Conservation (phyloP, 2,329 filamentous ascomycete species). For the Aspergillus oerlinghausenensis region DNA sequence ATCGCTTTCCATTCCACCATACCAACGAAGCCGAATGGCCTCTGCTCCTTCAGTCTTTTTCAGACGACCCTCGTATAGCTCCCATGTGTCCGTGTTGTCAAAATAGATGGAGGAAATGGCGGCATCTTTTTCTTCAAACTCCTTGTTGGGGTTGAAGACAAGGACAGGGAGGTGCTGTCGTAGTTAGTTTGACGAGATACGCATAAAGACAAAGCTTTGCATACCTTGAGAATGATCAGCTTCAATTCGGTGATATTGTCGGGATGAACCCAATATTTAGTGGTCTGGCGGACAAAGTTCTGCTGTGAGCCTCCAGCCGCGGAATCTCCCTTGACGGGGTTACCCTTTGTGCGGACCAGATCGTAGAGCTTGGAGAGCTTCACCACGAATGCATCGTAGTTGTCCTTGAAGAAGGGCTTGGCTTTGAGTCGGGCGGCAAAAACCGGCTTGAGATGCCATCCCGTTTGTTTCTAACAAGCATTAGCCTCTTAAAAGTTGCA, state of each 20-base stretch:
- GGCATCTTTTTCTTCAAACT: conserved; percentile 83
- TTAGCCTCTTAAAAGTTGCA: conserved; percentile 2
- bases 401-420: conserved; percentile 98
- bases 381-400: conserved; percentile 93
- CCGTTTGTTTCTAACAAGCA: conserved; percentile 72
- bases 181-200: neutral
- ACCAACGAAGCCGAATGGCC: conserved; percentile 94
- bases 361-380: conserved; percentile 95
- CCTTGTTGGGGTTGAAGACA: conserved; percentile 95
- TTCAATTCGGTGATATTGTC: conserved; percentile 98
- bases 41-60: conserved; percentile 98
- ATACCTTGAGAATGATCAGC: conserved; percentile 84
- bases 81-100: conserved; percentile 91
- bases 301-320: conserved; percentile 87
- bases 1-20: conserved; percentile 91
- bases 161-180: conserved; percentile 79
- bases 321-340: conserved; percentile 87
- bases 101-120: conserved; percentile 99
- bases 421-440: conserved; percentile 92
- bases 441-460: conserved; percentile 90
- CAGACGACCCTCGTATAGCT: conserved; percentile 85
- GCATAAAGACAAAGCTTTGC: conserved; percentile 1
- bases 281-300: conserved; percentile 94
- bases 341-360: conserved; percentile 84
- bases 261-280: conserved; percentile 98